Evolutionary conservation across 2,329 filamentous ascomycete species (phyloP), one percentile per base, ranked within the genome.

Genomic region (Cercospora sp.): DNA sequence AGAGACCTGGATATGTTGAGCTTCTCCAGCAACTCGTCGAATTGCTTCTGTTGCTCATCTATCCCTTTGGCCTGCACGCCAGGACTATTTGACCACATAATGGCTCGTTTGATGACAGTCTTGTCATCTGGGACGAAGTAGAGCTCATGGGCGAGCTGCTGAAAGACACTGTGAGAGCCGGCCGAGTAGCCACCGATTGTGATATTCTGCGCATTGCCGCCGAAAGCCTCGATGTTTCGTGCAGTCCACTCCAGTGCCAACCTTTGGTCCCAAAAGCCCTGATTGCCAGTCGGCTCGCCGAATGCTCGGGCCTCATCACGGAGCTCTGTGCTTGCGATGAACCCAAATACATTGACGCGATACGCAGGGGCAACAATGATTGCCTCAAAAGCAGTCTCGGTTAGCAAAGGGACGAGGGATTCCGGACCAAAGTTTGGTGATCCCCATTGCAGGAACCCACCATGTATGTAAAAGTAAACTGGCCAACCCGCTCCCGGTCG

Each of bases 241-340:
- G 80, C 78, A 3, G 83, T 85, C 85, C 85, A 87, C 73, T 87
- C 84, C 7, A 87, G 77, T 1, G 85, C 85, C 23, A 84, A 73
- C 9, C 85, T 78, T 72, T 87, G 85, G 65, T 87, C 85, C 85
- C 85, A 87, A 74, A 87, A 86, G 2, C 85, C 85, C 20, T 82
- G 78, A 65, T 87, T 87, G 2, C 86, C 82, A 2, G 78, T 75
- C 0, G 79, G 77, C 36, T 83, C 80, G 1, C 79, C 74, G 12
- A 73, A 75, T 1, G 72, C 69, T 3, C 76, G 73, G 3, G 82
- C 80, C 60, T 85, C 83, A 2, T 77, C 74, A 40, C 79, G 75
- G 3, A 87, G 72, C 69, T 87, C 84, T 2, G 77, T 69, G 1
- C 83, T 82, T 23, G 84, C 82, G 1, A 88, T 78, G 73, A 88